Evolutionary conservation across 108 stramenopile species (phyloP).

Genomic region (Craspedostauros australis): DNA sequence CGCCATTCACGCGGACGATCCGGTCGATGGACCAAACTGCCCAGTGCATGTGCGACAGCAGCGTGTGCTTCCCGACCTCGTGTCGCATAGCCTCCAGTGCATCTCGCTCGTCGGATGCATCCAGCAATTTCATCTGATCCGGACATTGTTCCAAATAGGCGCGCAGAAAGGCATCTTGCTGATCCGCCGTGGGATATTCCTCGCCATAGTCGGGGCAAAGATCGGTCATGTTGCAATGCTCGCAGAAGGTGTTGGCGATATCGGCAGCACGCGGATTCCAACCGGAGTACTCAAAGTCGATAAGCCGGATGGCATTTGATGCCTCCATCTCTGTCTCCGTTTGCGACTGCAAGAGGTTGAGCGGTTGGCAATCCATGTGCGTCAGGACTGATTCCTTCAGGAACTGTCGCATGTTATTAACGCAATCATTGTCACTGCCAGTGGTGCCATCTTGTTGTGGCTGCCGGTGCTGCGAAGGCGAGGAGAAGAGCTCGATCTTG

Average conservation of each 20-base stretch:
- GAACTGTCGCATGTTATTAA: slow-evolving; percentile 18
- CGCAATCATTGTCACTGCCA: neutral
- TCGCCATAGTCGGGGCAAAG: slow-evolving; percentile 41
- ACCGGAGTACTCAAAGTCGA: slow-evolving; percentile 82
- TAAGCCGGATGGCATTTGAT: slow-evolving; percentile 25
- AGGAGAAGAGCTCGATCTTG: neutral
- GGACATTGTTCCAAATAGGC: slow-evolving; percentile 22
- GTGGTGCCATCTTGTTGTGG: neutral
- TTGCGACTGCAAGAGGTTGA: slow-evolving; percentile 49
- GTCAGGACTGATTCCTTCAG: slow-evolving; percentile 38
- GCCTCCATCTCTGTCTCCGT: slow-evolving; percentile 2
- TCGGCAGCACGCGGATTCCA: slow-evolving; percentile 68
- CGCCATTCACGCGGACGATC: too few relatives aligned
- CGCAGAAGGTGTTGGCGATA: slow-evolving; percentile 84
- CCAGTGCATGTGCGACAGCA: slow-evolving; percentile 70
- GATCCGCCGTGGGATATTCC: slow-evolving; percentile 42
- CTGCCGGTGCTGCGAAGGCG: neutral
- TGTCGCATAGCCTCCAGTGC: slow-evolving; percentile 21
- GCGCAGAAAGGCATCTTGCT: slow-evolving; percentile 40
- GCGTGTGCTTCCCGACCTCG: slow-evolving; percentile 40
- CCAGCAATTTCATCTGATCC: neutral
- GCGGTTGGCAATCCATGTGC: slow-evolving; percentile 56
- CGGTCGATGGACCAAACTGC: too few relatives aligned
- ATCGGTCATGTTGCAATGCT: slow-evolving; percentile 62
- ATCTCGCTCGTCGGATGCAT: slow-evolving; percentile 10